Conservation (phyloP, 192 early-diverging fungal species). For the Dimargaris xerosporica region DNA sequence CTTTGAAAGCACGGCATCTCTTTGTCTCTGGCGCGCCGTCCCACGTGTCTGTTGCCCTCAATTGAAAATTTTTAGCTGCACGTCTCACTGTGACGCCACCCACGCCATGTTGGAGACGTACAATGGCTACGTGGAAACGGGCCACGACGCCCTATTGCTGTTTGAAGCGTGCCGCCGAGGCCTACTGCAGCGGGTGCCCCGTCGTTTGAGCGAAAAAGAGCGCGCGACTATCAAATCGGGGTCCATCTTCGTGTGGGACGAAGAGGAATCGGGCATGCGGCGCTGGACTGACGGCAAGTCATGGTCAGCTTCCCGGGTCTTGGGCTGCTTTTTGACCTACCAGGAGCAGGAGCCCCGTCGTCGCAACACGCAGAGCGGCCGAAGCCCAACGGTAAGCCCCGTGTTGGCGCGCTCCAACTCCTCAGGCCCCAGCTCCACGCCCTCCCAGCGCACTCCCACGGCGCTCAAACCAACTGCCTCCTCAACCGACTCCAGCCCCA, state of each 20-base stretch:
- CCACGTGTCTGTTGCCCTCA: no score
- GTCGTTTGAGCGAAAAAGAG: conserved; percentile 71
- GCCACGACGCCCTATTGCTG: conserved; percentile 72
- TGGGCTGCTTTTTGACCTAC: conserved; percentile 79
- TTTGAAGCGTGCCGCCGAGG: conserved; percentile 79
- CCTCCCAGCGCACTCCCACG: conserved; percentile 15
- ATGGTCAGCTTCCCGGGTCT: conserved; percentile 78
- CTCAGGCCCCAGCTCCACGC: conserved; percentile 18
- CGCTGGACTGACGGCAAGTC: conserved; percentile 85
- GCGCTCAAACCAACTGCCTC: no score
- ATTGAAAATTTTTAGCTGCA: no score
- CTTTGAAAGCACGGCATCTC: no score
- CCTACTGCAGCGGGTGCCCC: conserved; percentile 55
- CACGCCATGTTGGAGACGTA: conserved; percentile 63
- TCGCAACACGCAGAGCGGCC: conserved; percentile 31
- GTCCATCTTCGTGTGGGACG: conserved; percentile 83
- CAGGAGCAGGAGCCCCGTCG: conserved; percentile 62
- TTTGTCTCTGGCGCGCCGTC: no score
- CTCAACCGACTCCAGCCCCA: conserved; percentile 25
- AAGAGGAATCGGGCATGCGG: conserved; percentile 78
- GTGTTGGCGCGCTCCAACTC: conserved; percentile 23
- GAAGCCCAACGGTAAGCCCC: conserved; percentile 21
- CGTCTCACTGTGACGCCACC: no score
- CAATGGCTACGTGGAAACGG: conserved; percentile 69
- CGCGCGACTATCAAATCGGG: conserved; percentile 65